Evolutionary conservation across 176 grass and related monocot species (phyloP), one percentile per base, ranked within the genome.

Genomic region (Triticum urartu): DNA sequence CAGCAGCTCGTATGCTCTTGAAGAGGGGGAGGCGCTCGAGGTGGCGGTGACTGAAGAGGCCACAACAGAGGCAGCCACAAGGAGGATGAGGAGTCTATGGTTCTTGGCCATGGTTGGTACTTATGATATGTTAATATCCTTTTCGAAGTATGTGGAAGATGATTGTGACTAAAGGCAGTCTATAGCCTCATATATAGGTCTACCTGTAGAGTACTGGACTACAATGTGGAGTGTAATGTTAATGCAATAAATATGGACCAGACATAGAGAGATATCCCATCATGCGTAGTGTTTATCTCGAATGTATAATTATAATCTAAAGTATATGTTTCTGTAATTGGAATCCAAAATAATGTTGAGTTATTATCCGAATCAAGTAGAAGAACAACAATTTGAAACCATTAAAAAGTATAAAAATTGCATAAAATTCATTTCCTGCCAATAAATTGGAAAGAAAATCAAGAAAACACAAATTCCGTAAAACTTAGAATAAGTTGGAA

Each of bases 1-100:
- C 3, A 91, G 78, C 83, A 94, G 74, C 13, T 94, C 68, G 62
- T 94, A 94, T 9, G 86, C 89, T 0, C 75, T 80, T 5, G 91
- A 40, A 25, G 6, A 26, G 22, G 5, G 4, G 5, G 38, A 1
- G 9, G 0, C 25, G 69, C 10, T 24, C 10, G 3, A 22, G 2
- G 38, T 14, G 69, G 3, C 5, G 0, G 5, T 24, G 21, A 38
- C 21, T 6, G 21, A 24, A 24, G 69, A 43, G 67, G 67, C 33
- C 17, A 9, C 33, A 17, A 4, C 2, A 11, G 21, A 24, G 69
- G 21, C 69, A 24, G 5, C 21, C 38, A 72, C 21, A 43, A 43
- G 21, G 11, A 72, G 11, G 68, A 63, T 4, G 82, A 33, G 30
- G 86, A 36, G 13, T 77, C 39, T 8, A 56, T 34, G 11, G 76